These are phyloP conservation scores for Pseudogymnoascus sp. DNA, from an alignment of 2,329 filamentous ascomycete genomes.

Conservation along the genomic window DNA sequence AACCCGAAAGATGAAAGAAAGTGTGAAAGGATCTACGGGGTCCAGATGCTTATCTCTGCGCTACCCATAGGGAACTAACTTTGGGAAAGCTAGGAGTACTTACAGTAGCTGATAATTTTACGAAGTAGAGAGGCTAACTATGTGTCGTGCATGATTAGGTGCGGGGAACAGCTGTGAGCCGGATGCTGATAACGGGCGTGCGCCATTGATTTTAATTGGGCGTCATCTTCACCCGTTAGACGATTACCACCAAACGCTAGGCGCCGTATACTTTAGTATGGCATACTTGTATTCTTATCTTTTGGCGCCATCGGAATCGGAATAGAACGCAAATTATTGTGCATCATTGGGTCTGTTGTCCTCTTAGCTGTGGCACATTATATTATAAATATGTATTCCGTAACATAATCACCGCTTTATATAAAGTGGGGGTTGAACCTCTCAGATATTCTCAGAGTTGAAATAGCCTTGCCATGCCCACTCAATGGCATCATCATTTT, in stretches of 20 bases:
- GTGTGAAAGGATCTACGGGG: constrained; percentile 6
- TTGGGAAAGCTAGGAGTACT: background rate
- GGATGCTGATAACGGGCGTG: background rate
- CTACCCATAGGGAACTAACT: background rate
- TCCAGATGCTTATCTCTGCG: constrained; percentile 4
- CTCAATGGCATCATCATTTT: background rate
- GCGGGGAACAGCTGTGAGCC: background rate
- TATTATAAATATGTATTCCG: background rate
- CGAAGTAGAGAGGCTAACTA: constrained; percentile 1
- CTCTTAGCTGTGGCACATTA: background rate
- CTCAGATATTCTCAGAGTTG: background rate
- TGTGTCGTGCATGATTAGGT: constrained; percentile 3
- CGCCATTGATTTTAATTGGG: background rate
- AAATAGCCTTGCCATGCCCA: background rate
- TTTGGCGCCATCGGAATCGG: background rate
- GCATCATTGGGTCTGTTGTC: background rate
- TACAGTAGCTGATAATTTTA: constrained; percentile 6
- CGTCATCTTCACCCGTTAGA: background rate
- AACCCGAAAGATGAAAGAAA: background rate
- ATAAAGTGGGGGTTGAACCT: background rate
- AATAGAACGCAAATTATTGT: background rate
- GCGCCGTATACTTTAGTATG: background rate
- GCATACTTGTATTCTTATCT: background rate
- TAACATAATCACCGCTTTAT: background rate
- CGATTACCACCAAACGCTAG: constrained; percentile 1